Conservation (phyloP, 169 alveolate species). For the Eimeria praecox region DNA sequence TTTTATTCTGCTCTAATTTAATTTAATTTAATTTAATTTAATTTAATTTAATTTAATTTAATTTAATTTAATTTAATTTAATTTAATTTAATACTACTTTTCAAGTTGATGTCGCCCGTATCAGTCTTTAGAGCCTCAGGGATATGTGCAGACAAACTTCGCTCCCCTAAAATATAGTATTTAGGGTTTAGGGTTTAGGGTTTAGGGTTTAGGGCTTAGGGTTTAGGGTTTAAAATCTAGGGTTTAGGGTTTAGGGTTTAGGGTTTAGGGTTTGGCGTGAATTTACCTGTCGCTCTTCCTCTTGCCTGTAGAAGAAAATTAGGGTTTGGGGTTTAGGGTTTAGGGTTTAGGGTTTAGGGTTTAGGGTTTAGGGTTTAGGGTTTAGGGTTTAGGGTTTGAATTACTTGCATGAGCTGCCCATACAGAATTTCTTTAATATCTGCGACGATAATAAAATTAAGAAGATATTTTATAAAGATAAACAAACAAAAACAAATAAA, state of each 20-base stretch:
- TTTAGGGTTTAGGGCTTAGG: not conserved
- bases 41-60: too few relatives aligned
- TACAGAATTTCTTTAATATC: not conserved
- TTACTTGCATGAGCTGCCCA: too few relatives aligned
- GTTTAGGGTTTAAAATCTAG: not conserved
- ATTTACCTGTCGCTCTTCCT: conserved; percentile 46
- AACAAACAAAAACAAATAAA: too few relatives aligned
- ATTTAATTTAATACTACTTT: not conserved
- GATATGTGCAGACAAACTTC: not conserved
- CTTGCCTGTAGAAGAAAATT: conserved; percentile 12
- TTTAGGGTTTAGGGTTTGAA: too few relatives aligned
- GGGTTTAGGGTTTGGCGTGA: conserved; percentile 11
- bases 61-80: not conserved
- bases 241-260: conserved; percentile 11
- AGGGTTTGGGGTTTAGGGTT: too few relatives aligned
- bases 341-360: too few relatives aligned
- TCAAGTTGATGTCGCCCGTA: not conserved
- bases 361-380: too few relatives aligned
- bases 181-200: not conserved
- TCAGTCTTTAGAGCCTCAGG: conserved; percentile 28
- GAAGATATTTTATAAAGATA: too few relatives aligned
- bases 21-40: too few relatives aligned
- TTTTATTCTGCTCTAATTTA: not conserved
- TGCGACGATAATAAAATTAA: not conserved
- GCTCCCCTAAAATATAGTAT: not conserved